Evolutionary conservation across 805 yeast species (phyloP).

Genomic region (Saccharomyces kudriavzevii): DNA sequence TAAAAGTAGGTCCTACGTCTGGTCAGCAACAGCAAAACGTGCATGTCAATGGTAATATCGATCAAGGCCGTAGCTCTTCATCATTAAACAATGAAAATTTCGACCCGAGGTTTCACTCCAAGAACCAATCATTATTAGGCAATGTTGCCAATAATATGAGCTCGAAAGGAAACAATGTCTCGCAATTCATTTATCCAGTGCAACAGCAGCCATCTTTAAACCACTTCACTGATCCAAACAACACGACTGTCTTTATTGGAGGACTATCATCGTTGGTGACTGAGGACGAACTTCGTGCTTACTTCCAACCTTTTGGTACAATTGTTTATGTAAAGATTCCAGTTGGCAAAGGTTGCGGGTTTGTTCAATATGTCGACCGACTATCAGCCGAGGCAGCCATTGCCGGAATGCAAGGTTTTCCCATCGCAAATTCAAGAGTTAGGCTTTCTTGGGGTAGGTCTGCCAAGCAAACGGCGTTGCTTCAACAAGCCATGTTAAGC

Average conservation of each 20-base stretch:
- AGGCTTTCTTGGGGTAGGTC: constrained; percentile 86
- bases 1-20: constrained; percentile 61
- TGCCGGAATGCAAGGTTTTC: constrained; percentile 81
- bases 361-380: constrained; percentile 72
- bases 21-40: not conserved
- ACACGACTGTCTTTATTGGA: constrained; percentile 66
- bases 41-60: not conserved
- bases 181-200: constrained; percentile 23
- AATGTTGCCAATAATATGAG: not conserved
- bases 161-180: constrained; percentile 3
- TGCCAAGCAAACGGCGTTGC: constrained; percentile 14
- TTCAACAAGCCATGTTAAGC: constrained; percentile 4
- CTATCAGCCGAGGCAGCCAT: constrained; percentile 82
- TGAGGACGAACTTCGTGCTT: constrained; percentile 51
- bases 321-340: constrained; percentile 76
- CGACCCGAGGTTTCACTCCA: not conserved
- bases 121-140: not conserved
- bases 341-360: constrained; percentile 70
- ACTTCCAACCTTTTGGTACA: constrained; percentile 62
- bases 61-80: not conserved
- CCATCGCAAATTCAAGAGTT: constrained; percentile 74
- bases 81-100: not conserved
- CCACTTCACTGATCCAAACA: constrained; percentile 71
- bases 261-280: constrained; percentile 54
- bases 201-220: constrained; percentile 49